phyloP scores from a whole-genome alignment of 2,329 filamentous ascomycete genomes.

The Clonostachys sp. region DNA sequence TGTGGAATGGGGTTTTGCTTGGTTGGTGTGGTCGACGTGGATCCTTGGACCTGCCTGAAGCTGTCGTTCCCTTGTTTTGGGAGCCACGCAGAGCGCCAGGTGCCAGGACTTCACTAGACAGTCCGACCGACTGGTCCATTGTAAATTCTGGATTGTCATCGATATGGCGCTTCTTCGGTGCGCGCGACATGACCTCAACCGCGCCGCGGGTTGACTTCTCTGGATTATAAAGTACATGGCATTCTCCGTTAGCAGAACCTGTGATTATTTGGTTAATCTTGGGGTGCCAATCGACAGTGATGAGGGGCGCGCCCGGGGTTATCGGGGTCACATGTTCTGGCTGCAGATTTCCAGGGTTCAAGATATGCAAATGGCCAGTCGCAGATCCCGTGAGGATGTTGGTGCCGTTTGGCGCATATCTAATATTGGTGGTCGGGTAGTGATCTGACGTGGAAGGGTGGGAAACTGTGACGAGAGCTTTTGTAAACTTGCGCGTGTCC shows the following conservation, averaged over 20 bases:
- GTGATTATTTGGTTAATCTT: constrained; percentile 96
- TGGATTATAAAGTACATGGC: constrained; percentile 87
- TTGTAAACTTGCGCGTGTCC: constrained; percentile 95
- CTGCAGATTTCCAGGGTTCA: constrained; percentile 87
- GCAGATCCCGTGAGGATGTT: constrained; percentile 87
- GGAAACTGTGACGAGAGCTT: constrained; percentile 73
- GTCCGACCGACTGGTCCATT: constrained; percentile 74
- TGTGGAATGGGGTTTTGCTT: constrained; percentile 81
- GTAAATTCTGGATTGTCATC: constrained; percentile 89
- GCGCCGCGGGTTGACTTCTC: constrained; percentile 77
- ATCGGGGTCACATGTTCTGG: constrained; percentile 83
- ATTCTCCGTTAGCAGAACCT: constrained; percentile 86
- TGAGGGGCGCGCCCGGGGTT: constrained; percentile 78
- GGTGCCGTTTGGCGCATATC: constrained; percentile 79
- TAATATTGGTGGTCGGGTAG: constrained; percentile 81
- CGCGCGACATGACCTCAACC: constrained; percentile 84
- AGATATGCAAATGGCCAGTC: constrained; percentile 81
- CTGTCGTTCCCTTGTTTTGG: constrained; percentile 65
- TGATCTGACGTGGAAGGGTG: constrained; percentile 80
- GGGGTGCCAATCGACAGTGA: constrained; percentile 85
- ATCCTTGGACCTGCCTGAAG: constrained; percentile 71
- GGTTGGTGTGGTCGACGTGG: constrained; percentile 83
- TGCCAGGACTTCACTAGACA: constrained; percentile 80
- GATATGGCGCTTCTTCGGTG: constrained; percentile 90
- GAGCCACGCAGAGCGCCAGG: constrained; percentile 54